Conservation (phyloP, 306 rosid genomes). For the Albizia julibrissin region DNA sequence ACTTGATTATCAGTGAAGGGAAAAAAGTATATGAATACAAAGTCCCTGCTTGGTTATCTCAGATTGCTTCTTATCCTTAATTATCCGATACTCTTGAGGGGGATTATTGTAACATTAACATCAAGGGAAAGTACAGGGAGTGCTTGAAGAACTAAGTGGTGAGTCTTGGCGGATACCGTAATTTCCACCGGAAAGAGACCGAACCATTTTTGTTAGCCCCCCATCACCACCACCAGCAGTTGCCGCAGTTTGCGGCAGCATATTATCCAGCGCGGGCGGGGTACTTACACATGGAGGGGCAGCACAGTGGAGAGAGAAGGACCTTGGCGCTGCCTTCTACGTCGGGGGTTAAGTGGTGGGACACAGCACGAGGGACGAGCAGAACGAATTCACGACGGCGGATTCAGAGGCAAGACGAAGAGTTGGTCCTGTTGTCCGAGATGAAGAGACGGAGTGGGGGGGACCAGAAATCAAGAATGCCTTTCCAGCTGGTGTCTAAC, state of each 20-base stretch:
- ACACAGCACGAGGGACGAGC: slow-evolving; percentile 69
- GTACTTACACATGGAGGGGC: slow-evolving; percentile 68
- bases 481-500: no score
- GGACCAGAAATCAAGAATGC: no score
- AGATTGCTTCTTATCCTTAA: background rate
- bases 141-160: slow-evolving; percentile 90
- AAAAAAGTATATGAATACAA: slow-evolving; percentile 55
- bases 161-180: slow-evolving; percentile 86
- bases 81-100: background rate
- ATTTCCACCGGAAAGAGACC: slow-evolving; percentile 82
- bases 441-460: no score
- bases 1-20: slow-evolving; percentile 32
- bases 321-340: slow-evolving; percentile 89
- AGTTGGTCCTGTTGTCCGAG: no score
- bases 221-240: background rate
- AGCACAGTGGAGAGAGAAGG: slow-evolving; percentile 35
- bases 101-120: slow-evolving; percentile 2
- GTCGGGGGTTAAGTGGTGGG: slow-evolving; percentile 60
- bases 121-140: slow-evolving; percentile 67
- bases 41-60: background rate
- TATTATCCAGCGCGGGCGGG: slow-evolving; percentile 77
- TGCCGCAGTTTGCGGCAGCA: slow-evolving; percentile 59
- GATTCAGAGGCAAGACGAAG: no score
- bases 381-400: slow-evolving; percentile 47
- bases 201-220: slow-evolving; percentile 53